Conservation (phyloP, 208 protist genomes). For the Trypanosoma caninum region DNA sequence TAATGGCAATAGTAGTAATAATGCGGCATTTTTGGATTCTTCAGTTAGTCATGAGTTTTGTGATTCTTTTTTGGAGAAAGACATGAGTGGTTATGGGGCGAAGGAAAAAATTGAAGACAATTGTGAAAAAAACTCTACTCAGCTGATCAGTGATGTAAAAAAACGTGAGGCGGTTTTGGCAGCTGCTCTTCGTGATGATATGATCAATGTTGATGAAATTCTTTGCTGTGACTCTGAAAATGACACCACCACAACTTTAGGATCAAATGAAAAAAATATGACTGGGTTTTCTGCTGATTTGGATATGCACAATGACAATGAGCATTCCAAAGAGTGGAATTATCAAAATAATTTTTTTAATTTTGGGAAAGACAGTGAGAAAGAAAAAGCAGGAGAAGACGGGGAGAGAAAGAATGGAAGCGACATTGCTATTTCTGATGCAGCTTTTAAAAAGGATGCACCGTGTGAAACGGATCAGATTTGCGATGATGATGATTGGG, state of each 20-base stretch:
- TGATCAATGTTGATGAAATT: slow-evolving; percentile 37
- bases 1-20: too few relatives aligned
- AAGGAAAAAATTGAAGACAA: too few relatives aligned
- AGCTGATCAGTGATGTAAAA: background rate
- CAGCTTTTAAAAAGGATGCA: background rate
- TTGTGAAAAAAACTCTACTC: too few relatives aligned
- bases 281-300: too few relatives aligned
- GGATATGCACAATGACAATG: too few relatives aligned
- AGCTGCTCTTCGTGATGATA: slow-evolving; percentile 26
- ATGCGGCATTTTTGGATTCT: too few relatives aligned
- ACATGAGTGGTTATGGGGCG: too few relatives aligned
- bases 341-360: too few relatives aligned
- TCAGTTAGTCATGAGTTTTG: too few relatives aligned
- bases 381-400: background rate
- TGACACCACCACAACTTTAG: background rate
- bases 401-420: background rate
- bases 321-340: too few relatives aligned
- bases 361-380: background rate
- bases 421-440: background rate
- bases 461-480: background rate
- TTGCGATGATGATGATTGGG: slow-evolving; percentile 23
- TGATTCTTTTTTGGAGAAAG: too few relatives aligned
- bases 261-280: background rate
- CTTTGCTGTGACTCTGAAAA: background rate
- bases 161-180: slow-evolving; percentile 17